phyloP scores from a whole-genome alignment of 495 filamentous ascomycete species.

The Copromyces sp. region DNA sequence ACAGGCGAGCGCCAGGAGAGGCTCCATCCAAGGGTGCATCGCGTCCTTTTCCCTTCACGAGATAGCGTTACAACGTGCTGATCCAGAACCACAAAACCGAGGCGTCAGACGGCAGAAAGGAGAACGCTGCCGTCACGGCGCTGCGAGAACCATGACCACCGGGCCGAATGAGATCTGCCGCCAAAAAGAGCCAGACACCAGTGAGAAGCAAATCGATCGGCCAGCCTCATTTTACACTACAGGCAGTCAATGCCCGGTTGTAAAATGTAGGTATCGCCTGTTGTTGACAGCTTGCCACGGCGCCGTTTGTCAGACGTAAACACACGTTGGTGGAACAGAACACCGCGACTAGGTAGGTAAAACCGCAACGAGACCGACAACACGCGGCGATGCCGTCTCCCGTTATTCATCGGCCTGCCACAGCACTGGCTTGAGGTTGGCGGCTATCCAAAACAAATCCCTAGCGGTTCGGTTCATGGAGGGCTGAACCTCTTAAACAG shows the following conservation, averaged over 20 bases:
- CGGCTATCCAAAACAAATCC: not conserved
- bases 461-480: not conserved
- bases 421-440: not conserved
- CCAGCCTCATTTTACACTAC: not conserved
- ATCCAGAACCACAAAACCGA: not conserved
- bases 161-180: not conserved
- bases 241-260: not conserved
- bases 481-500: not conserved
- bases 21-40: not conserved
- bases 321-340: not conserved
- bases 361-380: not conserved
- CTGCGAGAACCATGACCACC: not conserved
- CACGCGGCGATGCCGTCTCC: not conserved
- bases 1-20: not conserved
- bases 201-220: not conserved
- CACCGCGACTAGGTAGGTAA: not conserved
- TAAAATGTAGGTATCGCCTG: not conserved
- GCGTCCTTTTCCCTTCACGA: not conserved
- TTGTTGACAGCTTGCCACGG: not conserved
- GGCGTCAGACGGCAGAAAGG: not conserved
- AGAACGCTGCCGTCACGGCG: not conserved
- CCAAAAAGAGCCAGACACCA: not conserved
- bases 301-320: not conserved
- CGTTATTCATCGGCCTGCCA: not conserved
- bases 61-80: not conserved